Percentiles rank a stretch among this genome's conserved stretches.
Conservation (phyloP, 495 filamentous ascomycete genomes). For the Aspergillus avenaceus region DNA sequence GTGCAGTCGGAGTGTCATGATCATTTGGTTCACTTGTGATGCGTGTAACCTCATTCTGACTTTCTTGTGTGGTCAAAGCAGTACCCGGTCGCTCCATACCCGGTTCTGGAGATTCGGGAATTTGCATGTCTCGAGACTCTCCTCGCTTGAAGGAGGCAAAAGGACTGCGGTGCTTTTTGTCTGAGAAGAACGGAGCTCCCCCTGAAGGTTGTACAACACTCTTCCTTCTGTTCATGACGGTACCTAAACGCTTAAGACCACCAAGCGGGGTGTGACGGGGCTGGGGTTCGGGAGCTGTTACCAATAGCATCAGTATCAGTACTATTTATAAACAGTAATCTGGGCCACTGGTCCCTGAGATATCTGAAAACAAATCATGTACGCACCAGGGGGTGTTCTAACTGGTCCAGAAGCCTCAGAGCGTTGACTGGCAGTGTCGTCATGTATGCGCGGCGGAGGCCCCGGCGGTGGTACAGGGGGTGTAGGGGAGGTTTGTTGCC, state of each 20-base stretch:
- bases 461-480: conserved; percentile 25
- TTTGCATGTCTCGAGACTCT: conserved; percentile 39
- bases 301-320: background rate
- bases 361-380: background rate
- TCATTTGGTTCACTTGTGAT: conserved; percentile 30
- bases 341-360: too few species aligned
- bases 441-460: conserved; percentile 39
- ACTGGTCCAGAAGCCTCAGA: conserved; percentile 44
- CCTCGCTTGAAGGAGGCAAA: conserved; percentile 51
- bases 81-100: conserved; percentile 35
- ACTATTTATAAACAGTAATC: too few species aligned
- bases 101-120: conserved; percentile 35
- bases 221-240: conserved; percentile 68
- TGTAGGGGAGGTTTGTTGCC: conserved; percentile 12
- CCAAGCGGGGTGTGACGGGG: conserved; percentile 42
- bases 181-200: conserved; percentile 32
- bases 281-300: conserved; percentile 25
- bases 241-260: conserved; percentile 66
- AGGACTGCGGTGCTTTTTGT: conserved; percentile 45
- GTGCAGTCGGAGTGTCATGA: conserved; percentile 13
- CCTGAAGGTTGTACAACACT: conserved; percentile 37
- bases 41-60: conserved; percentile 25
- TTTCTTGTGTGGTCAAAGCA: conserved; percentile 29
- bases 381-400: conserved; percentile 46
- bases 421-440: conserved; percentile 60